Percentiles rank a stretch among this genome's conserved stretches.
Evolutionary conservation across 352 stramenopile genomes (phyloP).

Genomic region (Pythium plurisporium): DNA sequence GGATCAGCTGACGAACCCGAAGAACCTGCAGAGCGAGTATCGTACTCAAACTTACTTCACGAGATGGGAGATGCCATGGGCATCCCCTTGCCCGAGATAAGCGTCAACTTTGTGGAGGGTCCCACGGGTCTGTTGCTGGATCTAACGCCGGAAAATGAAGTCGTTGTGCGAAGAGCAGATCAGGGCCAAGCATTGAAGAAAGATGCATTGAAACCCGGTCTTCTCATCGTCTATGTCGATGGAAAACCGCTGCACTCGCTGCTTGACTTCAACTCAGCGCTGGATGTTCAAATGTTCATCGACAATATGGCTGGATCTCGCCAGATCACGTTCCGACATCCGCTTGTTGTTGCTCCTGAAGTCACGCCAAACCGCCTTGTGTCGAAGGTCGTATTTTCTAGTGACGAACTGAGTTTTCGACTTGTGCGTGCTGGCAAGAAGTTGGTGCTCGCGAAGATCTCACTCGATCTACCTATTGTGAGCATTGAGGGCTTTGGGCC

Average conservation of each 20-base stretch:
- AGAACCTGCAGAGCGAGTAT: constrained; percentile 26
- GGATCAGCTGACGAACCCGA: constrained; percentile 48
- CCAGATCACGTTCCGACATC: constrained; percentile 80
- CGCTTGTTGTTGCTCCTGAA: constrained; percentile 42
- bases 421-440: constrained; percentile 67
- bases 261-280: constrained; percentile 42
- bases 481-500: constrained; percentile 70
- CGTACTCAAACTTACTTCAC: constrained; percentile 51
- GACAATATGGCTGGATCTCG: constrained; percentile 44
- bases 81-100: constrained; percentile 82
- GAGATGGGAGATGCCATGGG: constrained; percentile 69
- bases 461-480: constrained; percentile 45
- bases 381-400: constrained; percentile 38
- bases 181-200: constrained; percentile 55
- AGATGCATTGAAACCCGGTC: constrained; percentile 59
- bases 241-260: constrained; percentile 48
- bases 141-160: constrained; percentile 32
- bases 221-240: constrained; percentile 72
- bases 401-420: constrained; percentile 59
- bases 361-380: constrained; percentile 56
- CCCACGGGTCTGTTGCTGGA: constrained; percentile 63
- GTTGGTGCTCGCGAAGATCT: constrained; percentile 51
- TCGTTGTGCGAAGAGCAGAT: constrained; percentile 20
- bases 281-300: constrained; percentile 53
- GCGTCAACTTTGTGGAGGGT: constrained; percentile 57